phyloP scores from a whole-genome alignment of 2,329 filamentous ascomycete genomes.

The Colletotrichum horii region DNA sequence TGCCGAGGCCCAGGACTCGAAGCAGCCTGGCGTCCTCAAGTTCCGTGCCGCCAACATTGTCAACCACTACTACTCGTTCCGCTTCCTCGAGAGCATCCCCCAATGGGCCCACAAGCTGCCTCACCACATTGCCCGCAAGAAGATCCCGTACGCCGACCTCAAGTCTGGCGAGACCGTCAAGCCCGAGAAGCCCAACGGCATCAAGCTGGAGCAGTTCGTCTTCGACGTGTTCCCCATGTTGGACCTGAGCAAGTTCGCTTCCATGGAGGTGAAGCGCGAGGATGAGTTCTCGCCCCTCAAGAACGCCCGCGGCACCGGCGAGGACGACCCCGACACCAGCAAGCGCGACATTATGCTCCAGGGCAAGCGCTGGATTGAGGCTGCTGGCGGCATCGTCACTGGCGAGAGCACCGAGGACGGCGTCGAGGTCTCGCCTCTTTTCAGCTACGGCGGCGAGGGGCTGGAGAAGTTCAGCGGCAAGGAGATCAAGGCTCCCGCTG shows the following conservation, averaged over 20 bases:
- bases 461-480: conserved; percentile 61
- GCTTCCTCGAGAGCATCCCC: conserved; percentile 90
- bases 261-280: conserved; percentile 93
- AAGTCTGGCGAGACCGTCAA: conserved; percentile 82
- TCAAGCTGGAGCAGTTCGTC: conserved; percentile 99
- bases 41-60: conserved; percentile 99
- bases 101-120: conserved; percentile 85
- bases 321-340: conserved; percentile 95
- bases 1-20: conserved; percentile 86
- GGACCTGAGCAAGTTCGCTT: conserved; percentile 86
- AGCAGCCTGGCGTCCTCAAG: conserved; percentile 82
- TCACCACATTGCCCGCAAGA: conserved; percentile 97
- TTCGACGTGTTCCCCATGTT: conserved; percentile 97
- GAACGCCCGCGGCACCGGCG: conserved; percentile 82
- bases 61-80: conserved; percentile 99
- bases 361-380: conserved; percentile 84
- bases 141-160: conserved; percentile 87
- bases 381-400: conserved; percentile 76
- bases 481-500: conserved; percentile 56
- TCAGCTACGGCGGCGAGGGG: conserved; percentile 82
- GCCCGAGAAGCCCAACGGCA: conserved; percentile 93
- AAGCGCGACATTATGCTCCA: conserved; percentile 88
- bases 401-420: conserved; percentile 68
- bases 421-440: conserved; percentile 88
- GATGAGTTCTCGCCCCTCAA: conserved; percentile 98